Conservation (phyloP, 257 asterid species). For the Anisodus acutangulus region DNA sequence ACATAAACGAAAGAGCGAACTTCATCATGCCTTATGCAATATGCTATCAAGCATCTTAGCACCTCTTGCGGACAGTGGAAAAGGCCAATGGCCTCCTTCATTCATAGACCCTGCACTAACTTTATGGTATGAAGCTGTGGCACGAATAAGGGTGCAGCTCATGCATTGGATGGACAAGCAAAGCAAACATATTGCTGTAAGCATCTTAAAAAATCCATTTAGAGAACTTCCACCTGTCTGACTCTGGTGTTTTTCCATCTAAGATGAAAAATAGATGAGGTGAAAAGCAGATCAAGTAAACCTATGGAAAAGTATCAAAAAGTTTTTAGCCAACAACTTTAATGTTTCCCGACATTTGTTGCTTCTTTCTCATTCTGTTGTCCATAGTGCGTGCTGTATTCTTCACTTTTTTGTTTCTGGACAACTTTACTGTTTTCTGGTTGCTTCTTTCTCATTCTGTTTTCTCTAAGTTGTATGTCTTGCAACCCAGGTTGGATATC, state of each 20-base stretch:
- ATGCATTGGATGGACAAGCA: slow-evolving; percentile 98
- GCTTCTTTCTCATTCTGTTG: slow-evolving; percentile 22
- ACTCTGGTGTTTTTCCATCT: neutral
- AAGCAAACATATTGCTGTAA: slow-evolving; percentile 95
- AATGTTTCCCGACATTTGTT: slow-evolving; percentile 21
- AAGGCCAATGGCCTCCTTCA: slow-evolving; percentile 97
- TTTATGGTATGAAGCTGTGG: slow-evolving; percentile 98
- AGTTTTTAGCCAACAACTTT: neutral
- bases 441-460: slow-evolving; percentile 12
- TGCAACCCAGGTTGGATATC: slow-evolving; percentile 80
- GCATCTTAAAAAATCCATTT: slow-evolving; percentile 34
- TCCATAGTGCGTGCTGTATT: slow-evolving; percentile 19
- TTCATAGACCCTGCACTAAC: slow-evolving; percentile 95
- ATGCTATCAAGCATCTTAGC: slow-evolving; percentile 98
- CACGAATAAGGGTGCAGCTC: slow-evolving; percentile 85
- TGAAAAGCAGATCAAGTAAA: slow-evolving; percentile 18
- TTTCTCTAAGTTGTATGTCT: neutral
- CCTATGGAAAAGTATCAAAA: slow-evolving; percentile 14
- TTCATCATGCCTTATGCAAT: slow-evolving; percentile 97
- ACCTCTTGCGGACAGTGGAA: slow-evolving; percentile 95
- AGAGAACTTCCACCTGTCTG: slow-evolving; percentile 22
- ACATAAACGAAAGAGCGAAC: slow-evolving; percentile 97
- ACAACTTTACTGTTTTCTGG: neutral
- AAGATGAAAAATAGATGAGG: slow-evolving; percentile 15
- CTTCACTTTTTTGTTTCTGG: neutral